These are phyloP conservation scores for Paraglomus occultum DNA, from an alignment of 192 early-diverging fungal species.

Conservation along the genomic window DNA sequence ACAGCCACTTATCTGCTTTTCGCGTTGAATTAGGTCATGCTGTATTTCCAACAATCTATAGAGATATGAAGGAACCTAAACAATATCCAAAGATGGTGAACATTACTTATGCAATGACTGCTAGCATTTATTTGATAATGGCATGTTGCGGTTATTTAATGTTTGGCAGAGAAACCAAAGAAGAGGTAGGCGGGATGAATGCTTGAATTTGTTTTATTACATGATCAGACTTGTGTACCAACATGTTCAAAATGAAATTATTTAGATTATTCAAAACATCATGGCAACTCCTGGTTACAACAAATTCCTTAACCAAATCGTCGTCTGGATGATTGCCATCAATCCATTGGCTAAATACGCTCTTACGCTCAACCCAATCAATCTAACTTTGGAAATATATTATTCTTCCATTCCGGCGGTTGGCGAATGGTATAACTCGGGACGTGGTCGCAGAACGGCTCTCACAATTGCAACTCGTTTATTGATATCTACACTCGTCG, in stretches of 20 bases:
- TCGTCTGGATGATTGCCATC: slow-evolving; percentile 60
- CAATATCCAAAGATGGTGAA: slow-evolving; percentile 54
- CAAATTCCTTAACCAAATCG: slow-evolving; percentile 48
- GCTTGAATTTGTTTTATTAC: background rate
- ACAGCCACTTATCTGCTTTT: background rate
- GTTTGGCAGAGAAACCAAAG: slow-evolving; percentile 62
- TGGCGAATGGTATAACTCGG: slow-evolving; percentile 31
- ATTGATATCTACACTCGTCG: slow-evolving; percentile 35
- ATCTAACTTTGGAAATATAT: slow-evolving; percentile 41
- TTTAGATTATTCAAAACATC: slow-evolving; percentile 67
- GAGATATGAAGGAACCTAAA: slow-evolving; percentile 58
- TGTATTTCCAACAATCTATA: slow-evolving; percentile 65
- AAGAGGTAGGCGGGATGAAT: slow-evolving; percentile 46
- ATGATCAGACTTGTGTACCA: background rate
- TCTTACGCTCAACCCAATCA: slow-evolving; percentile 62
- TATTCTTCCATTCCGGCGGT: slow-evolving; percentile 20
- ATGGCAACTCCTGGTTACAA: slow-evolving; percentile 54
- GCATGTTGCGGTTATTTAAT: slow-evolving; percentile 60
- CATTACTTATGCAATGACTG: slow-evolving; percentile 50
- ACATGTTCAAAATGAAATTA: background rate
- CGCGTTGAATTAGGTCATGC: slow-evolving; percentile 46
- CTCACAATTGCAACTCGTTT: slow-evolving; percentile 36
- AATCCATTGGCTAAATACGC: slow-evolving; percentile 75
- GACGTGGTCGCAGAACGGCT: slow-evolving; percentile 30
- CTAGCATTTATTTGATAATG: slow-evolving; percentile 51